These are phyloP conservation scores for Gyromitra esculenta DNA, from an alignment of 2,329 filamentous ascomycete species.

Conservation along the genomic window DNA sequence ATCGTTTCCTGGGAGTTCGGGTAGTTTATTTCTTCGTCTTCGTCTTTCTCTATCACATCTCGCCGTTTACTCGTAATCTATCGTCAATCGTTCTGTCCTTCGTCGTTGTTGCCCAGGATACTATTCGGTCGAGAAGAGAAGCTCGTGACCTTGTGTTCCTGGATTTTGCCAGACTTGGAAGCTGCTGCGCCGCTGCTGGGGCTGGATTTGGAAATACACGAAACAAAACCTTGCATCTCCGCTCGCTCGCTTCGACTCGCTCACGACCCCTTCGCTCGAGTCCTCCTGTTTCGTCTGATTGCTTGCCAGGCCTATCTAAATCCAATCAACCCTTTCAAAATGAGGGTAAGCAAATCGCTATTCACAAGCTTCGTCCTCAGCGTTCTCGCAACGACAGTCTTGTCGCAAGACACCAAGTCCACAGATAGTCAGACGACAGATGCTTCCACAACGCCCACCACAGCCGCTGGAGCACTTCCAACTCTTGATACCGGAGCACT, in stretches of 20 bases:
- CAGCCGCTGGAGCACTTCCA: constrained; percentile 11
- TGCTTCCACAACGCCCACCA: constrained; percentile 8
- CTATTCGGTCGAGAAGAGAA: constrained; percentile 16
- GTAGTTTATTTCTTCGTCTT: constrained; percentile 31
- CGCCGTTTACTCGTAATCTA: constrained; percentile 18
- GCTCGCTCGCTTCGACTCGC: constrained; percentile 25
- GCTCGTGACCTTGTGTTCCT: constrained; percentile 38
- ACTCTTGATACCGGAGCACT: constrained; percentile 12
- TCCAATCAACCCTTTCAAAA: constrained; percentile 27
- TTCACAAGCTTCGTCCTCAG: constrained; percentile 36
- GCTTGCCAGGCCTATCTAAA: constrained; percentile 3
- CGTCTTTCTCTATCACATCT: constrained; percentile 12
- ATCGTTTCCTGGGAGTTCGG: constrained; percentile 23
- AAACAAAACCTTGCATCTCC: constrained; percentile 24
- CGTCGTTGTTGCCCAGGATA: not conserved
- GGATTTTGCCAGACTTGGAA: constrained; percentile 38
- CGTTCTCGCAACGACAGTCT: constrained; percentile 40
- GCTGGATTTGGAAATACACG: constrained; percentile 19
- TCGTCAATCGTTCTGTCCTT: constrained; percentile 17
- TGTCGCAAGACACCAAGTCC: constrained; percentile 36
- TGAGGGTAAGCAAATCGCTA: constrained; percentile 41
- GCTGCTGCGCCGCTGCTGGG: constrained; percentile 35
- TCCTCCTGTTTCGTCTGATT: constrained; percentile 27
- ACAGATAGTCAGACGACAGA: constrained; percentile 2
- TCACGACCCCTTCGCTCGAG: constrained; percentile 20